Evolutionary conservation across 2,329 filamentous ascomycete species (phyloP).

Genomic region (Pleomassaria siparia): DNA sequence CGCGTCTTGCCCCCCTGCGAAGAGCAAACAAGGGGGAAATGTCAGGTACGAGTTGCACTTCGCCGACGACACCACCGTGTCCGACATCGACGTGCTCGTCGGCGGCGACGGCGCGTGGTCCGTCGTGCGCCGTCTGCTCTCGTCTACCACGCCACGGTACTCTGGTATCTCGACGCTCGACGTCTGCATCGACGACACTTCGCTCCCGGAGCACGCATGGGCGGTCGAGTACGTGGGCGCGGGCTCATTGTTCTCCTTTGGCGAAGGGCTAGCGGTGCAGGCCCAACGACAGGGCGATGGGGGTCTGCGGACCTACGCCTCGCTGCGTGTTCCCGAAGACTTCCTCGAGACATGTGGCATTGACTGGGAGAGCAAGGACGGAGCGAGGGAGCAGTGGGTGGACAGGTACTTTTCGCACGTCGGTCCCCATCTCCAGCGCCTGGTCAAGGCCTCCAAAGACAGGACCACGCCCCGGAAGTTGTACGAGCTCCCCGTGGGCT

Average conservation of each 20-base stretch:
- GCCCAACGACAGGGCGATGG: conserved; percentile 55
- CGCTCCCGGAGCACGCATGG: conserved; percentile 42
- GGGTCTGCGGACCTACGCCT: conserved; percentile 46
- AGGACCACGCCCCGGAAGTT: conserved; percentile 37
- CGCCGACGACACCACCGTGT: conserved; percentile 29
- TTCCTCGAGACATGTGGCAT: conserved; percentile 49
- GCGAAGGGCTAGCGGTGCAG: conserved; percentile 43
- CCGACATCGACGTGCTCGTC: conserved; percentile 49
- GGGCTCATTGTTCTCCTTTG: conserved; percentile 35
- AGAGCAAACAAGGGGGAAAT: neutral
- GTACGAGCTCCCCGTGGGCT: conserved; percentile 56
- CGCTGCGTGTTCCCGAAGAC: conserved; percentile 41
- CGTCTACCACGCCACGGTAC: conserved; percentile 47
- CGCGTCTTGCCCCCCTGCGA: neutral
- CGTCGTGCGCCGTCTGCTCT: conserved; percentile 33
- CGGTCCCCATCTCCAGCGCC: conserved; percentile 33
- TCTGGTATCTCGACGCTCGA: conserved; percentile 50
- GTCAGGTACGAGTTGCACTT: conserved; percentile 32
- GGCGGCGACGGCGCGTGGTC: conserved; percentile 54
- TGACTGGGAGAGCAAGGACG: conserved; percentile 43
- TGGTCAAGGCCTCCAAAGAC: conserved; percentile 23
- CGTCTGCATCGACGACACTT: conserved; percentile 48
- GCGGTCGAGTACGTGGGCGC: conserved; percentile 50
- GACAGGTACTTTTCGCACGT: conserved; percentile 30
- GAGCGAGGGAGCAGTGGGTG: conserved; percentile 32